Evolutionary conservation across 805 yeast species (phyloP).

Genomic region (Millerago galiae): DNA sequence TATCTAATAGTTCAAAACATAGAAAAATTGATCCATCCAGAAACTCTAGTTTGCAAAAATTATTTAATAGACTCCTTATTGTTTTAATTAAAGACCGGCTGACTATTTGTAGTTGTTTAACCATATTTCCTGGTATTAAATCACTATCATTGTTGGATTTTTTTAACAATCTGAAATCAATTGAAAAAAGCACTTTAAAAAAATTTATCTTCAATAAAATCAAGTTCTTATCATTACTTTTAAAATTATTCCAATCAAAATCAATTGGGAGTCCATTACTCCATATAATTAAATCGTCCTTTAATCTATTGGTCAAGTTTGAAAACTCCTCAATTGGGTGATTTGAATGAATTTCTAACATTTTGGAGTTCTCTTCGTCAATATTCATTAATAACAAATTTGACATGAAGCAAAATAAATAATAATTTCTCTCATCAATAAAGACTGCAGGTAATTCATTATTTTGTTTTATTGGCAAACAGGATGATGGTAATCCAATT

Average conservation of each 20-base stretch:
- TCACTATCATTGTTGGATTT: background rate
- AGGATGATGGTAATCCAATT: slow-evolving; percentile 1
- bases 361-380: background rate
- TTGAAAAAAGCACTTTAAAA: background rate
- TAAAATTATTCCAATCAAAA: background rate
- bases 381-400: background rate
- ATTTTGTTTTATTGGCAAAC: background rate
- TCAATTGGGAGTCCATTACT: background rate
- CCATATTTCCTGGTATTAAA: background rate
- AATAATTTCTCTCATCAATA: slow-evolving; percentile 1
- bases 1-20: background rate
- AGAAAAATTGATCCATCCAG: background rate
- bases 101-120: background rate
- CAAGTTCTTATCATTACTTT: background rate
- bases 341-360: background rate
- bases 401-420: slow-evolving; percentile 4
- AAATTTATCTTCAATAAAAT: background rate
- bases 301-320: background rate
- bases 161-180: background rate
- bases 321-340: background rate
- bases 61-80: background rate
- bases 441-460: background rate
- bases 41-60: background rate
- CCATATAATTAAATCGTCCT: slow-evolving; percentile 1
- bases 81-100: background rate